phyloP scores from a whole-genome alignment of 805 yeast genomes.

The Allodekkera sacchari region DNA sequence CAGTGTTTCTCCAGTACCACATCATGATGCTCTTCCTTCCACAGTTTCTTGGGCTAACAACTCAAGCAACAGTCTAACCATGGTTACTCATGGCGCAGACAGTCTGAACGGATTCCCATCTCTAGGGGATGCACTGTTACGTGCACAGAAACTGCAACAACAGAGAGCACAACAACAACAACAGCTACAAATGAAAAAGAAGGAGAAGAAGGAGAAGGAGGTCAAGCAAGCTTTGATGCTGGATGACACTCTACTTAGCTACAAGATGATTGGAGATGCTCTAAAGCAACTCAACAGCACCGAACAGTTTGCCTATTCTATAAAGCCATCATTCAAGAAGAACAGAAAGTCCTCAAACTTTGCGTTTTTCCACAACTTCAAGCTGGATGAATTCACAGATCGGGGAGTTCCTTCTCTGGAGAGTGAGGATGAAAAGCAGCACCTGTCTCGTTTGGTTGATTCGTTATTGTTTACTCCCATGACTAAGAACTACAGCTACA shows the following conservation, averaged over 20 bases:
- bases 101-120: slow-evolving; percentile 43
- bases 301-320: slow-evolving; percentile 17
- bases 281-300: slow-evolving; percentile 17
- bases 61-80: slow-evolving; percentile 21
- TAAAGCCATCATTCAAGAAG: slow-evolving; percentile 17
- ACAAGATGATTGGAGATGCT: slow-evolving; percentile 19
- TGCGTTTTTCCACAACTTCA: slow-evolving; percentile 17
- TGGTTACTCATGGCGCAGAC: slow-evolving; percentile 20
- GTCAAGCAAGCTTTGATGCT: slow-evolving; percentile 12
- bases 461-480: slow-evolving; percentile 25
- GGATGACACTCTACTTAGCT: slow-evolving; percentile 18
- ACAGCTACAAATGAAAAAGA: slow-evolving; percentile 15
- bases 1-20: slow-evolving; percentile 1
- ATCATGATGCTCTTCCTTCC: slow-evolving; percentile 47
- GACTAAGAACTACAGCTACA: slow-evolving; percentile 23
- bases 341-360: slow-evolving; percentile 5
- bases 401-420: slow-evolving; percentile 7
- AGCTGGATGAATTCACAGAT: slow-evolving; percentile 10
- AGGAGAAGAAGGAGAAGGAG: slow-evolving; percentile 20
- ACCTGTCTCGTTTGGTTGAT: slow-evolving; percentile 21
- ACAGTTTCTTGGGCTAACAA: slow-evolving; percentile 57
- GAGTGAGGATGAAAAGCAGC: slow-evolving; percentile 14
- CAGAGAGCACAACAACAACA: slow-evolving; percentile 23
- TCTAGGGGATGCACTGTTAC: slow-evolving; percentile 20
- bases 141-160: slow-evolving; percentile 11